Evolutionary conservation across 805 yeast species (phyloP).

Genomic region (Yarrowia porcina): DNA sequence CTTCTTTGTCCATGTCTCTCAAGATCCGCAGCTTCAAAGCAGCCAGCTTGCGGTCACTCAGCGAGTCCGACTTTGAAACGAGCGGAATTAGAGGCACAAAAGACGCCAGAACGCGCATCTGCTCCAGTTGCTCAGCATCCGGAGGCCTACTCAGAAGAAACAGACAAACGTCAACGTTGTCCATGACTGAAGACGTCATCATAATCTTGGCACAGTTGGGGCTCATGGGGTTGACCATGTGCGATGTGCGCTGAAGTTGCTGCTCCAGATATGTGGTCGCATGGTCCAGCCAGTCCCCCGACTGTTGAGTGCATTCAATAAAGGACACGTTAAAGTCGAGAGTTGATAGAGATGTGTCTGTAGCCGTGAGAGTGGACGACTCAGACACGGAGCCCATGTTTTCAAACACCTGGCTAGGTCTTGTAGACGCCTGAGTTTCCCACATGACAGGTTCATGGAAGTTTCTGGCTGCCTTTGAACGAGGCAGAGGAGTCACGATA

Average conservation of each 20-base stretch:
- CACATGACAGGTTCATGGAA: conserved; percentile 19
- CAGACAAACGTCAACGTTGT: conserved; percentile 29
- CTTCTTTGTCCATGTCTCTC: background rate
- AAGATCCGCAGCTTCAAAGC: background rate
- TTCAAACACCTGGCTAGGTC: conserved; percentile 31
- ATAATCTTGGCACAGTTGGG: conserved; percentile 30
- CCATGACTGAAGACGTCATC: conserved; percentile 30
- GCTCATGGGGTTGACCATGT: conserved; percentile 29
- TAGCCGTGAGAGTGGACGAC: background rate
- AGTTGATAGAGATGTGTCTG: background rate
- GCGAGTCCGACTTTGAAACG: background rate
- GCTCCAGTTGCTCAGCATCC: background rate
- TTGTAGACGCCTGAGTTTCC: conserved; percentile 32
- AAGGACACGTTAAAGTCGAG: conserved; percentile 33
- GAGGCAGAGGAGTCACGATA: background rate
- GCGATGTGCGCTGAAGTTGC: conserved; percentile 31
- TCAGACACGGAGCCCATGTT: background rate
- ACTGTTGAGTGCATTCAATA: conserved; percentile 27
- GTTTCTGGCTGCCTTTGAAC: background rate
- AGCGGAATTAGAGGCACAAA: conserved; percentile 4
- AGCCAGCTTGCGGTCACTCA: conserved; percentile 1
- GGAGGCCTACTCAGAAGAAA: conserved; percentile 29
- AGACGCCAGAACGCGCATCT: conserved; percentile 4
- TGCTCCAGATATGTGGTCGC: conserved; percentile 32
- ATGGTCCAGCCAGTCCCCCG: conserved; percentile 28